Base-by-base conservation (phyloP, 257 asterid genomes). In the Plectranthus barbatus region DNA sequence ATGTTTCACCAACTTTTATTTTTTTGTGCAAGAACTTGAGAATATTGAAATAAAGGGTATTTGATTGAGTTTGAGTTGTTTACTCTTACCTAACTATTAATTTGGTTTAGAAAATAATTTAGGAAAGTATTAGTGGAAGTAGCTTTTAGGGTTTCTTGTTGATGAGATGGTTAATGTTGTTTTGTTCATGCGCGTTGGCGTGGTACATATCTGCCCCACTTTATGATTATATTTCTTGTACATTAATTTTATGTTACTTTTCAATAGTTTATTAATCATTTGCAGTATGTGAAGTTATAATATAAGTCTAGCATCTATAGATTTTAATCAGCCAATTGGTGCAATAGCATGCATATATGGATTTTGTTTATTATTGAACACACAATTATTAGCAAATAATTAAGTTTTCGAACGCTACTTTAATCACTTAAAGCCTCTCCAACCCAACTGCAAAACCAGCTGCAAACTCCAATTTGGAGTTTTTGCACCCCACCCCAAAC, bases 131-230 rank as follows among this genome's bases (percentile, higher is more conserved):
- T 10, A 56, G 59, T 68, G 70, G 63, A 62, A 33, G 39, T 15
- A 44, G 65, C 79, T 66, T 77, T 70, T 75, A 66, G 81, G 74
- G 70, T 72, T 69, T 77, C 51, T 67, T 61, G 55, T 66, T 72
- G 29, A 62, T 60, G 71, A 53, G 59, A 34, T 64, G 52, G 37
- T 15, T 24, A 15, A 14, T 34, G 21, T n/a, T 41, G 21, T 37
- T 39, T 34, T 15, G 36, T 57, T 59, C 60, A 31, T 45, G 50
- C 60, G 57, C 41, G 15, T 56, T 15, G 19, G 50, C 26, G 50
- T n/a, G n/a, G n/a, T 46, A 17, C 47, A 29, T 11, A n/a, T 10
- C 37, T 21, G 36, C 21, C 63, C 50, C 48, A 46, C 41, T 33
- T 26, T n/a, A 56, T 56, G 59, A 54, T 55, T 10, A 17, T 14